Conservation (phyloP, 495 filamentous ascomycete genomes). For the Daldinia grandis region DNA sequence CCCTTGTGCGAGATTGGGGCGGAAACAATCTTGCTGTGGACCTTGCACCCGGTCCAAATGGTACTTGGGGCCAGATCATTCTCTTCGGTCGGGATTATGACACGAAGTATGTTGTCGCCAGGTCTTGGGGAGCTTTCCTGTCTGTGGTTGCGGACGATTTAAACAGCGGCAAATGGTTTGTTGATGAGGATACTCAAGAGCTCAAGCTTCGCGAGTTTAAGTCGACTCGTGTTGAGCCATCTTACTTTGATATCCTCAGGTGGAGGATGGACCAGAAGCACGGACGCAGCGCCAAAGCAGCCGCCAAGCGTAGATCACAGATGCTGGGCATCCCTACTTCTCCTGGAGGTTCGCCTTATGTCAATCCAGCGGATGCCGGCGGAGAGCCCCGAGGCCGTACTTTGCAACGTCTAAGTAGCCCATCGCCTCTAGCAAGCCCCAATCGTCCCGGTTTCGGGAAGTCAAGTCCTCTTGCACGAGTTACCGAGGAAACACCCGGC, state of each 20-base stretch:
- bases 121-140: conserved; percentile 90
- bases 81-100: conserved; percentile 98
- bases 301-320: conserved; percentile 54
- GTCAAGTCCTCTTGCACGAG: conserved; percentile 60
- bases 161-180: conserved; percentile 80
- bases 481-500: conserved; percentile 57
- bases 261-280: conserved; percentile 96
- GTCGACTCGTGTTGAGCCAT: conserved; percentile 84
- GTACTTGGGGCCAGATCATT: conserved; percentile 96
- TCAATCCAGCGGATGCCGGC: conserved; percentile 56
- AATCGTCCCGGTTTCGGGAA: conserved; percentile 61
- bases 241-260: conserved; percentile 91
- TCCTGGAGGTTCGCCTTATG: conserved; percentile 63
- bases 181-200: conserved; percentile 91
- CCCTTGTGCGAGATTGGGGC: conserved; percentile 95
- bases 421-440: conserved; percentile 62
- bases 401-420: conserved; percentile 61
- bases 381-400: conserved; percentile 62
- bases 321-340: conserved; percentile 48
- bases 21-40: conserved; percentile 97
- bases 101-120: conserved; percentile 94
- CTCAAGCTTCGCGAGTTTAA: conserved; percentile 93
- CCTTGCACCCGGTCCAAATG: conserved; percentile 87
- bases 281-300: conserved; percentile 63
- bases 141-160: conserved; percentile 90